Conservation (phyloP, 2,329 filamentous ascomycete species). For the Magnaporthiopsis rhizophila region DNA sequence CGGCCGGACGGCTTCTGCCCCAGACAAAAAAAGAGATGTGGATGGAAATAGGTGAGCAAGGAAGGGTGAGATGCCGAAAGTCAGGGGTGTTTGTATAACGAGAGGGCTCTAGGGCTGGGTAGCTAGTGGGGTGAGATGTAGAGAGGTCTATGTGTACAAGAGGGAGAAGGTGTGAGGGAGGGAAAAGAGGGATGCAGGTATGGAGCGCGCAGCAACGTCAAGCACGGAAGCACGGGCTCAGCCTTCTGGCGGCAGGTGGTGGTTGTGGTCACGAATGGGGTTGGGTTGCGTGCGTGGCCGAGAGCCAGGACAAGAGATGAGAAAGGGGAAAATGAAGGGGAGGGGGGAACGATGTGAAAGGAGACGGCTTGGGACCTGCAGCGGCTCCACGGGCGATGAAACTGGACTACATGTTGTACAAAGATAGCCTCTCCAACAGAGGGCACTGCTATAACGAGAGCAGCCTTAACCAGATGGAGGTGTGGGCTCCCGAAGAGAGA, state of each 20-base stretch:
- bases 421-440: constrained; percentile 4
- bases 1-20: constrained; percentile 22
- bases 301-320: constrained; percentile 1
- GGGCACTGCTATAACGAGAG: not conserved
- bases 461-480: not conserved
- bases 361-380: constrained; percentile 3
- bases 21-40: constrained; percentile 21
- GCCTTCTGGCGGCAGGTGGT: constrained; percentile 5
- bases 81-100: constrained; percentile 9
- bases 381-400: constrained; percentile 4
- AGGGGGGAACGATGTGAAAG: not conserved
- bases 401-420: constrained; percentile 4
- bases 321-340: constrained; percentile 1
- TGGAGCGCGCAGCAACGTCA: constrained; percentile 2
- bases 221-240: constrained; percentile 3
- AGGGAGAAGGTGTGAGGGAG: not conserved
- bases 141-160: not conserved
- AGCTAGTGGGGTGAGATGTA: not conserved
- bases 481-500: not conserved
- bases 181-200: not conserved
- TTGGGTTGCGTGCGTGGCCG: constrained; percentile 2
- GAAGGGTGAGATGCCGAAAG: constrained; percentile 2
- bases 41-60: constrained; percentile 10
- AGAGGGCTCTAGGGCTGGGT: constrained; percentile 1
- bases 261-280: constrained; percentile 1